Evolutionary conservation across 345 rosid genomes (phyloP).

Genomic region (Eucalyptus sp.): DNA sequence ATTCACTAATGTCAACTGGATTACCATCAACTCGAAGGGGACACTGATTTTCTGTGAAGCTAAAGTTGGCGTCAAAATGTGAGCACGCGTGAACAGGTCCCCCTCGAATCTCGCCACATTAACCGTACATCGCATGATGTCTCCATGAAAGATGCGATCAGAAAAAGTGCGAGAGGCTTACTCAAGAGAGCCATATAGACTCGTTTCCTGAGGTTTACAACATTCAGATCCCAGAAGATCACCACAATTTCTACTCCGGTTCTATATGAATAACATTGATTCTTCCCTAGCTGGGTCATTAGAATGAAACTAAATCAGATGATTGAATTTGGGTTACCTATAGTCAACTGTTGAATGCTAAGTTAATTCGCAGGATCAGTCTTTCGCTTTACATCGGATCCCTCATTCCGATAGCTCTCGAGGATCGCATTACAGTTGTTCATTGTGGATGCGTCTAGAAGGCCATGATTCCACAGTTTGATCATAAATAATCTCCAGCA

Average conservation of each 20-base stretch:
- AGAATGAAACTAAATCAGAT: not conserved
- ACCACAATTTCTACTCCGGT: not conserved
- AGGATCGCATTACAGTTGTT: conserved; percentile 75
- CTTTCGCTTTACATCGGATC: conserved; percentile 1
- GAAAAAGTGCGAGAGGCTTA: not conserved
- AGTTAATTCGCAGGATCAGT: not conserved
- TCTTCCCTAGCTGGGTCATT: not conserved
- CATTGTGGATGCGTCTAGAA: conserved; percentile 77
- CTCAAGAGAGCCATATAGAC: not conserved
- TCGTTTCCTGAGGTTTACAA: not conserved
- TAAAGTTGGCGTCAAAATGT: not conserved
- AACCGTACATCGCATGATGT: not conserved
- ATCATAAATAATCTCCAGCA: conserved; percentile 95
- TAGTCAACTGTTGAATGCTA: not conserved
- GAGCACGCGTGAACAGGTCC: not conserved
- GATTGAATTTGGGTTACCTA: not conserved
- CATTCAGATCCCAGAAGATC: not conserved
- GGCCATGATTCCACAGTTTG: conserved; percentile 96
- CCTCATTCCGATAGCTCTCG: conserved; percentile 24
- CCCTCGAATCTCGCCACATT: not conserved
- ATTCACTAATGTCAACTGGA: not conserved
- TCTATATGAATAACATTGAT: not conserved
- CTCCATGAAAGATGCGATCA: not conserved
- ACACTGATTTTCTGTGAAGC: not conserved
- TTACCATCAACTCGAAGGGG: not conserved